A percentile compares a stretch with the other conserved stretches of the same genome.
Evolutionary conservation across 2,329 filamentous ascomycete species (phyloP).

Genomic region (Rutstroemia sp.): DNA sequence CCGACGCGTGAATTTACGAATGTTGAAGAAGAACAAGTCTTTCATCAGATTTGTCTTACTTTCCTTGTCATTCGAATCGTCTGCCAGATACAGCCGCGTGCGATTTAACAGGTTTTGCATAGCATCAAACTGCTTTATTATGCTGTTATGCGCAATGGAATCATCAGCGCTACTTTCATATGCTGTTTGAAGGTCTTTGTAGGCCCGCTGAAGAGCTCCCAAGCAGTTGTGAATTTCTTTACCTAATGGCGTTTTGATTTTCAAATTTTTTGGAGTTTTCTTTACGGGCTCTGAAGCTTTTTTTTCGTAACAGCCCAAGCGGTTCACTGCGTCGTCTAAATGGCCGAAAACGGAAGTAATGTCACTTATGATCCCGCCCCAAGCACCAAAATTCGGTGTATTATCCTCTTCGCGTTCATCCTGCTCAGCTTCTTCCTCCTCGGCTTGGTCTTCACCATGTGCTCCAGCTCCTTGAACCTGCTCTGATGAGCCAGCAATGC

Average conservation of each 20-base stretch:
- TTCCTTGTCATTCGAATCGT: not conserved
- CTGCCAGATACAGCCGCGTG: not conserved
- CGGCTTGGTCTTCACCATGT: not conserved
- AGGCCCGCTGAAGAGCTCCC: not conserved
- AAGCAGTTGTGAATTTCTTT: not conserved
- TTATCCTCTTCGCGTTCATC: not conserved
- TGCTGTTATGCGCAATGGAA: not conserved
- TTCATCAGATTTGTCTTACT: not conserved
- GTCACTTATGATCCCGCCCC: not conserved
- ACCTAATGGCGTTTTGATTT: not conserved
- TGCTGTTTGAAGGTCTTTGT: not conserved
- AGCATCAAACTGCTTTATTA: not conserved
- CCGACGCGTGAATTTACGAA: not conserved
- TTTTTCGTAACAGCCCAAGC: not conserved
- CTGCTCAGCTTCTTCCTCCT: not conserved
- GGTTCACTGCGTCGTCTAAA: not conserved
- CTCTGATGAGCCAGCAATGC: not conserved
- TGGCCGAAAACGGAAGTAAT: not conserved
- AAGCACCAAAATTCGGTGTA: not conserved
- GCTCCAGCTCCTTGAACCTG: not conserved
- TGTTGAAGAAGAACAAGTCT: not conserved
- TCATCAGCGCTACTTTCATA: not conserved
- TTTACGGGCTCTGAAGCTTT: not conserved
- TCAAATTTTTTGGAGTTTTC: not conserved
- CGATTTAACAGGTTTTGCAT: not conserved